These are phyloP conservation scores for Alternaria brassicae DNA, from an alignment of 2,329 filamentous ascomycete species.

Conservation along the genomic window DNA sequence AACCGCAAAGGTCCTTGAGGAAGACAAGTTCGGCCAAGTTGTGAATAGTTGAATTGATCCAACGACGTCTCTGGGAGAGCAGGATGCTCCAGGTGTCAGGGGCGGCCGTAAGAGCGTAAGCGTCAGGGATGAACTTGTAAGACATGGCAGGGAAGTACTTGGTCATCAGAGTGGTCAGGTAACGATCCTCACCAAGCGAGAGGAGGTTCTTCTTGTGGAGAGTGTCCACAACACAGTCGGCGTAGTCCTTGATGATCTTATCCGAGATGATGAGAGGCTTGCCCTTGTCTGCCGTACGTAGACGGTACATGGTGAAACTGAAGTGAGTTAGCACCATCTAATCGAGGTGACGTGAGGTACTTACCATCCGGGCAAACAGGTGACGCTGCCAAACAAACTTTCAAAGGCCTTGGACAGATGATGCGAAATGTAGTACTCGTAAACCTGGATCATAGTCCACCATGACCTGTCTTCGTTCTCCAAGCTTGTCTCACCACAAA, in stretches of 20 bases:
- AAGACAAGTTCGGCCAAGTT: conserved; percentile 91
- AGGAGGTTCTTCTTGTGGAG: conserved; percentile 94
- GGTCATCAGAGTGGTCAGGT: conserved; percentile 95
- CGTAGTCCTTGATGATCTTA: conserved; percentile 85
- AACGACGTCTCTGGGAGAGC: conserved; percentile 95
- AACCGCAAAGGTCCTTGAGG: conserved; percentile 93
- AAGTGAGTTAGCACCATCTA: conserved; percentile 24
- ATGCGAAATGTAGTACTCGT: conserved; percentile 99
- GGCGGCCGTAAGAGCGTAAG: conserved; percentile 90
- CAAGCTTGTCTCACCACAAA: conserved; percentile 94
- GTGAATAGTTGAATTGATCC: conserved; percentile 99
- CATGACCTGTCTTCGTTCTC: conserved; percentile 94
- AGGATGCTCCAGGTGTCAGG: conserved; percentile 94
- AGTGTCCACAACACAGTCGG: conserved; percentile 88
- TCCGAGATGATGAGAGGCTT: conserved; percentile 94
- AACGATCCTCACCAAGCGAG: conserved; percentile 95
- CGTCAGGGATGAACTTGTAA: conserved; percentile 94
- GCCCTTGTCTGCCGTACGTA: conserved; percentile 91
- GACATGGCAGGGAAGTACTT: conserved; percentile 96
- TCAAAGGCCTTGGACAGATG: conserved; percentile 97
- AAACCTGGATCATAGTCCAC: conserved; percentile 99
- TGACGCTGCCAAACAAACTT: conserved; percentile 95
- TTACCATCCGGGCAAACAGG: conserved; percentile 98
- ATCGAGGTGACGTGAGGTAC: conserved; percentile 49
- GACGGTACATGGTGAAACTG: conserved; percentile 99